Evolutionary conservation across 768 basidiomycete species (phyloP), one percentile per base, ranked within the genome.

Genomic region (Trametes gibbosa): DNA sequence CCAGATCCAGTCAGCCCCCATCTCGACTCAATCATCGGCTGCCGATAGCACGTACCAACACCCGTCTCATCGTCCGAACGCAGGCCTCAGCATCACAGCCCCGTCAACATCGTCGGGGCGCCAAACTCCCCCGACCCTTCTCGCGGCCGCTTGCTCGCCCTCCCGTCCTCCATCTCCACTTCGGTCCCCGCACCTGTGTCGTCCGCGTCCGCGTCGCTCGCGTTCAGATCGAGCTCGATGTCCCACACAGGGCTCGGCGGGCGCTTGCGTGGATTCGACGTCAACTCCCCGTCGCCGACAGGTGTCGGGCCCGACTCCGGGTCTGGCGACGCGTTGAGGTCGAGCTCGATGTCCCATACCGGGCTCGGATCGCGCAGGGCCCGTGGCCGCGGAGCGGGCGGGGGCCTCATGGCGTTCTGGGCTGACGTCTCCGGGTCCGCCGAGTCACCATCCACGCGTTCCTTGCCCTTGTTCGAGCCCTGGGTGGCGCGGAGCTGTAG

Each of bases 311-410:
- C 58, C 16, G 57, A 53, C 42, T 56, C 61, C 6, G 67, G 60
- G 3, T 70, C 65, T 24, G 62, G 66, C 13, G 62, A 67, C 27
- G 64, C 56, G 46, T 66, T 64, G 16, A 80, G 64, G 61, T 83
- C 81, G n/a, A 81, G 72, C 42, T 82, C 80, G 42, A 82, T 79
- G 59, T 81, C 75, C 65, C 72, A 74, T 19, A 65, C 60, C 6
- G 70, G 68, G 50, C 70, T 70, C 6, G 65, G 74, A 50, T 77
- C 75, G 47, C 82, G 75, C 17, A 73, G 49, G 29, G 59, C 42
- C 61, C 65, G 27, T n/a, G 40, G 29, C 21, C 49, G 50, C 47
- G 61, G 61, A 17, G 29, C 35, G 3, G 55, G 56, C 7, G 57
- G 58, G 1, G 48, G 53, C 12, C 53, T 53, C 13, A 51, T 58